Conservation (phyloP, 2,329 filamentous ascomycete genomes). For the Biscogniauxia sp. region DNA sequence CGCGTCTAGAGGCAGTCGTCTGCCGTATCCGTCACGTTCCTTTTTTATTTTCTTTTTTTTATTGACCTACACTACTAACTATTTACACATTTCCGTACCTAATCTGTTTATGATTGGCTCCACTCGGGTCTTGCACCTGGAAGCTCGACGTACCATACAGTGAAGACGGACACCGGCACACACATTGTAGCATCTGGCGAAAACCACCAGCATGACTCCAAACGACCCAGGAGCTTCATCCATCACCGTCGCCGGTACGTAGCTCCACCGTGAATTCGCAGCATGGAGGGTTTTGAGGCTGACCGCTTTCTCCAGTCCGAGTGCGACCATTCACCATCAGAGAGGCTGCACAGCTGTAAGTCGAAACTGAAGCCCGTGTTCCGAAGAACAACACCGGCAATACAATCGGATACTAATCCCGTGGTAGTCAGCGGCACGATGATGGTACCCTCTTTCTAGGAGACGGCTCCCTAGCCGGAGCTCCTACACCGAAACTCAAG, state of each 20-base stretch:
- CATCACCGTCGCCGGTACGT: slow-evolving; percentile 57
- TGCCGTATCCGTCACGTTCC: neutral
- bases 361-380: slow-evolving; percentile 2
- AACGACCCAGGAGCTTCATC: slow-evolving; percentile 52
- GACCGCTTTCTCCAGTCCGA: slow-evolving; percentile 50
- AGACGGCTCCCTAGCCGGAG: slow-evolving; percentile 89
- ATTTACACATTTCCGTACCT: neutral
- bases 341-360: slow-evolving; percentile 87
- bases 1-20: too few species aligned
- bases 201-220: slow-evolving; percentile 30
- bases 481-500: slow-evolving; percentile 78
- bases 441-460: slow-evolving; percentile 92
- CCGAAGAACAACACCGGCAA: neutral
- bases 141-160: slow-evolving; percentile 7
- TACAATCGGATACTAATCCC: slow-evolving; percentile 11
- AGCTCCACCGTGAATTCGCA: neutral
- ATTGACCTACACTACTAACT: too few species aligned
- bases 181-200: slow-evolving; percentile 3
- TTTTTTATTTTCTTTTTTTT: neutral
- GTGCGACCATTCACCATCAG: slow-evolving; percentile 77
- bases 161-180: slow-evolving; percentile 4
- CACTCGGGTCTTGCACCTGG: slow-evolving; percentile 3
- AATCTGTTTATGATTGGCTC: slow-evolving; percentile 24
- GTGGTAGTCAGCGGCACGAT: slow-evolving; percentile 61
- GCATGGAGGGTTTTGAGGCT: slow-evolving; percentile 21